Evolutionary conservation across 2,329 filamentous ascomycete species (phyloP).

Genomic region (Calonectria pseudoreteaudii): DNA sequence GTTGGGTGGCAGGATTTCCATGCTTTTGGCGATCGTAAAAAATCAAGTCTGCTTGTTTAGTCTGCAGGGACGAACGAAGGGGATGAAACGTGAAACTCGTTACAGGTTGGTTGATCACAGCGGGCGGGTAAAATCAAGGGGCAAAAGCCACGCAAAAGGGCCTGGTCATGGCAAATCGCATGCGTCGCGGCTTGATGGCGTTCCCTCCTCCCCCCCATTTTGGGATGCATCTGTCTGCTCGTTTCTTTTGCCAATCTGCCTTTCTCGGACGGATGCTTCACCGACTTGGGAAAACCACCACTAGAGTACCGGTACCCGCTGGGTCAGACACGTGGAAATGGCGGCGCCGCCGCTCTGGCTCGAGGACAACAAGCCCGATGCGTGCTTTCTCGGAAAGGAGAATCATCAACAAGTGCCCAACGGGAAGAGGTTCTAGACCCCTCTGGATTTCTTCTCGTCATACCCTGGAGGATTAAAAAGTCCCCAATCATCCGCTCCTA

Average conservation of each 20-base stretch:
- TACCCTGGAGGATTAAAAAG: neutral
- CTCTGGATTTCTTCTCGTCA: neutral
- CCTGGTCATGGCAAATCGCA: neutral
- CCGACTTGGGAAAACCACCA: neutral
- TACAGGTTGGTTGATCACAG: conserved; percentile 18
- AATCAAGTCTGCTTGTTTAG: neutral
- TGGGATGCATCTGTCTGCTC: neutral
- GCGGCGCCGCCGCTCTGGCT: conserved; percentile 14
- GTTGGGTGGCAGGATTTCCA: neutral
- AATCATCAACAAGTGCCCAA: no score
- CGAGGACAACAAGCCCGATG: conserved; percentile 6
- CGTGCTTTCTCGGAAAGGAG: neutral
- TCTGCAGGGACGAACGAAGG: conserved; percentile 13
- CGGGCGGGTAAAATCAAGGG: conserved; percentile 1
- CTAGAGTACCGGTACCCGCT: neutral
- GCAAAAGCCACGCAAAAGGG: neutral
- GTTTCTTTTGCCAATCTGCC: neutral
- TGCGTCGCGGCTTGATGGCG: conserved; percentile 21
- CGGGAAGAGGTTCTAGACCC: neutral
- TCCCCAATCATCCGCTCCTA: neutral
- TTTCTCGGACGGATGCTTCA: neutral
- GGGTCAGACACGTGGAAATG: conserved; percentile 28
- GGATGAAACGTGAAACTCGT: conserved; percentile 38
- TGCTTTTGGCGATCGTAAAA: neutral
- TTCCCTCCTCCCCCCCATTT: conserved; percentile 12